phyloP scores from a whole-genome alignment of 306 rosid genomes.

The Fragaria iinumae region DNA sequence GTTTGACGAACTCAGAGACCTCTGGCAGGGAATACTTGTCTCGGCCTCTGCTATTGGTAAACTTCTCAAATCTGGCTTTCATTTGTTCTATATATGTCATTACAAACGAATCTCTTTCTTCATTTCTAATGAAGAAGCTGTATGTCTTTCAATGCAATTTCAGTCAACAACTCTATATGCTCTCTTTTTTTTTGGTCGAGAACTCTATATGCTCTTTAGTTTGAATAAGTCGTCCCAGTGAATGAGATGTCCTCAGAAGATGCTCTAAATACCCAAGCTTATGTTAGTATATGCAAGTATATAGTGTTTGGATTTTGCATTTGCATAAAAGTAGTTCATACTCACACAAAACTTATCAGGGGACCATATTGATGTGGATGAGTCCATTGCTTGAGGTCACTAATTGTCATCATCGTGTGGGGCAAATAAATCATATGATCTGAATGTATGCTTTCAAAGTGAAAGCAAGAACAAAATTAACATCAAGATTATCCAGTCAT shows the following conservation, averaged over 20 bases:
- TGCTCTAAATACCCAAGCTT: not conserved
- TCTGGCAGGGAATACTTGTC: conserved; percentile 87
- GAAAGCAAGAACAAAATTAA: not conserved
- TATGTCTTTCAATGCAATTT: not conserved
- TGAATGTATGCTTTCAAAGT: not conserved
- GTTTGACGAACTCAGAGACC: conserved; percentile 90
- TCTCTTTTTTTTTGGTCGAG: no score
- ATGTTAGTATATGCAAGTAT: not conserved
- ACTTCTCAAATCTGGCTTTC: conserved; percentile 17
- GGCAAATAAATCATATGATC: not conserved
- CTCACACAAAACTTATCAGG: not conserved
- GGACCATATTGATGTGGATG: not conserved
- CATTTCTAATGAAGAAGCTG: not conserved
- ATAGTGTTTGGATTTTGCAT: not conserved
- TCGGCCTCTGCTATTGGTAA: conserved; percentile 73
- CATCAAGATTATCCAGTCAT: not conserved
- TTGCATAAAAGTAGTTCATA: not conserved
- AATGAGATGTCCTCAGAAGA: not conserved
- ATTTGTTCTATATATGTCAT: not conserved
- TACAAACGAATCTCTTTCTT: not conserved
- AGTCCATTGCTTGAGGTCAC: not conserved
- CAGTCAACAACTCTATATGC: not conserved
- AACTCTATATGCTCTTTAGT: not conserved
- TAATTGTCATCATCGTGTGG: not conserved
- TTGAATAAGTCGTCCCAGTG: not conserved